Evolutionary conservation across 805 yeast species (phyloP).

Genomic region (Suhomyces pyralidae): DNA sequence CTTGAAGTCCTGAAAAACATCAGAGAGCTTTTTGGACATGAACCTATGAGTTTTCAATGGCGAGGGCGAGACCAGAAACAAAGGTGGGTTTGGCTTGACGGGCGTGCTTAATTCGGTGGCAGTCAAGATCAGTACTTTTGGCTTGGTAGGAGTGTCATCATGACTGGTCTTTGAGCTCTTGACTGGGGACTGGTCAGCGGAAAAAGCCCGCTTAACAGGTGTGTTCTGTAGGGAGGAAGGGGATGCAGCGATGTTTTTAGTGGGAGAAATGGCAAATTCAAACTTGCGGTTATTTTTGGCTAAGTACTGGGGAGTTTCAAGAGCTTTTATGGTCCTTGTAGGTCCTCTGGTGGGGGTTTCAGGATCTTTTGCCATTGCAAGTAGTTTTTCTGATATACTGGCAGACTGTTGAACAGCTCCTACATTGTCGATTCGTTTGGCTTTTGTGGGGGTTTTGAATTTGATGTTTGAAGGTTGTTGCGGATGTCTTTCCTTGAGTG

Average conservation of each 20-base stretch:
- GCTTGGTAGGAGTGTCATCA: neutral
- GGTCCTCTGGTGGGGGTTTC: neutral
- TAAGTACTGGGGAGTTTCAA: conserved; percentile 25
- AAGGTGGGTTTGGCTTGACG: conserved; percentile 6
- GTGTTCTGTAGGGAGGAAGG: neutral
- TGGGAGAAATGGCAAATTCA: conserved; percentile 6
- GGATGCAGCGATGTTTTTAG: neutral
- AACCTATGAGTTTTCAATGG: conserved; percentile 39
- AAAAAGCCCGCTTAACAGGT: neutral
- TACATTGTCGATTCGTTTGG: neutral
- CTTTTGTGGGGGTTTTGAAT: conserved; percentile 38
- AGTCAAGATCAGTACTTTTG: neutral
- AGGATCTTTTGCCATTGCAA: neutral
- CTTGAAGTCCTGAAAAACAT: conserved; percentile 46
- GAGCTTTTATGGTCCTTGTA: neutral
- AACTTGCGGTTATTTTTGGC: conserved; percentile 16
- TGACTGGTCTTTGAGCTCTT: too few species aligned
- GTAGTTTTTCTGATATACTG: conserved; percentile 6
- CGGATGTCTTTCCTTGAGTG: conserved; percentile 20
- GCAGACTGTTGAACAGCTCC: neutral
- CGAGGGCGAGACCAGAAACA: conserved; percentile 45
- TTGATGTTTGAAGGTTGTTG: neutral
- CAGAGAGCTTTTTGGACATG: conserved; percentile 35
- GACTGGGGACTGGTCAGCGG: neutral
- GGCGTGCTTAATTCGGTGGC: conserved; percentile 2